Percentiles rank a stretch among this genome's conserved stretches.
Conservation (phyloP, 768 basidiomycete species). For the Leccinum uliginosum region DNA sequence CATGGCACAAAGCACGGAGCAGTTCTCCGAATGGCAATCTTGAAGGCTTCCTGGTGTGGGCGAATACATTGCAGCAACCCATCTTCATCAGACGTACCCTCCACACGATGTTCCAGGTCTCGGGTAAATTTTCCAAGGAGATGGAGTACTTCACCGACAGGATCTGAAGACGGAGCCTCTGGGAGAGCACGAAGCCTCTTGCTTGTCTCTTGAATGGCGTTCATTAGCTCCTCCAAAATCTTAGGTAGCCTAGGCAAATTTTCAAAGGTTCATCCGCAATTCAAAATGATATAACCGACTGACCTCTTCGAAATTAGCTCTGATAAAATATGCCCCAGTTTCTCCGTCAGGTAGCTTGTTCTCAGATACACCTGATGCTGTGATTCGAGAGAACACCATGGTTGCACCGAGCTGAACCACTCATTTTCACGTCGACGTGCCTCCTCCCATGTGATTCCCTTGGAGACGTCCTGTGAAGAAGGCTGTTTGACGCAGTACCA, state of each 20-base stretch:
- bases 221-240: slow-evolving; percentile 55
- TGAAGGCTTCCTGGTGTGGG: slow-evolving; percentile 45
- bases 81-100: slow-evolving; percentile 48
- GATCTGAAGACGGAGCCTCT: slow-evolving; percentile 49
- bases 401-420: slow-evolving; percentile 50
- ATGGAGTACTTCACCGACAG: slow-evolving; percentile 51
- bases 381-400: slow-evolving; percentile 53
- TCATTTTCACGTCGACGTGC: slow-evolving; percentile 54
- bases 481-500: slow-evolving; percentile 43
- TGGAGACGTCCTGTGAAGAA: slow-evolving; percentile 20
- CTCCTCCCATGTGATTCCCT: slow-evolving; percentile 46
- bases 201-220: slow-evolving; percentile 38
- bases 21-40: slow-evolving; percentile 43
- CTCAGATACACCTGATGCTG: slow-evolving; percentile 50
- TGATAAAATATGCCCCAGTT: slow-evolving; percentile 57
- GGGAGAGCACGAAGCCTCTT: slow-evolving; percentile 36
- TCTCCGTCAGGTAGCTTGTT: slow-evolving; percentile 53
- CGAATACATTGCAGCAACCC: slow-evolving; percentile 57
- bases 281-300: slow-evolving; percentile 1
- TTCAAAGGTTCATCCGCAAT: background rate
- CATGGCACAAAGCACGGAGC: slow-evolving; percentile 59
- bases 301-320: slow-evolving; percentile 61
- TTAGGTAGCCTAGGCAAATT: slow-evolving; percentile 48
- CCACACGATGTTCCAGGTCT: slow-evolving; percentile 43
- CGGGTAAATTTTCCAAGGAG: slow-evolving; percentile 44